Evolutionary conservation across 345 rosid species (phyloP).

Genomic region (Salix dunnii): DNA sequence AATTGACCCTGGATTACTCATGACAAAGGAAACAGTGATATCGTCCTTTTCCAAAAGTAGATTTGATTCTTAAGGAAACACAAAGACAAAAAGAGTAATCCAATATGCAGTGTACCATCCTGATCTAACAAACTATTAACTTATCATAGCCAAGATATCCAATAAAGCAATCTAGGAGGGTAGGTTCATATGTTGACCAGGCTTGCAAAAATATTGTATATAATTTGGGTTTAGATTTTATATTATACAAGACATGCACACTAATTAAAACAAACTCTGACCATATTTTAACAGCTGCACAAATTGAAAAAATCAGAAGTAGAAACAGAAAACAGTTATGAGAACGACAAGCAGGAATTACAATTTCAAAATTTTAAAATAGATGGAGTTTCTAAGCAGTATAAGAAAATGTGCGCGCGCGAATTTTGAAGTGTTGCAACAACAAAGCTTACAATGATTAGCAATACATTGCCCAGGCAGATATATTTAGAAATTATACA

Average conservation of each 20-base stretch:
- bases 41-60: neutral
- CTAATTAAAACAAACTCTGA: neutral
- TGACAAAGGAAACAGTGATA: neutral
- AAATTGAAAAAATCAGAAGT: neutral
- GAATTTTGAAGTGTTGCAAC: no score
- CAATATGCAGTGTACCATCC: neutral
- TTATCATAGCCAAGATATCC: neutral
- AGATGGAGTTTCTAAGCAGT: neutral
- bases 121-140: neutral
- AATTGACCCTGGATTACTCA: neutral
- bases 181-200: neutral
- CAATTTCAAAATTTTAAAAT: neutral
- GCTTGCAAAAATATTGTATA: neutral
- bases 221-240: neutral
- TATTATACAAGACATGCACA: no score
- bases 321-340: neutral
- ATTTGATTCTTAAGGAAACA: neutral
- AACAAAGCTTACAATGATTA: no score
- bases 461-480: neutral
- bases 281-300: neutral
- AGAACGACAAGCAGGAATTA: neutral
- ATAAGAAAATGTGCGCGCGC: no score
- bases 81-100: neutral
- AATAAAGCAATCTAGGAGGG: neutral
- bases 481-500: neutral